These are phyloP conservation scores for Pythium aristosporum DNA, from an alignment of 352 stramenopile species.

Conservation along the genomic window DNA sequence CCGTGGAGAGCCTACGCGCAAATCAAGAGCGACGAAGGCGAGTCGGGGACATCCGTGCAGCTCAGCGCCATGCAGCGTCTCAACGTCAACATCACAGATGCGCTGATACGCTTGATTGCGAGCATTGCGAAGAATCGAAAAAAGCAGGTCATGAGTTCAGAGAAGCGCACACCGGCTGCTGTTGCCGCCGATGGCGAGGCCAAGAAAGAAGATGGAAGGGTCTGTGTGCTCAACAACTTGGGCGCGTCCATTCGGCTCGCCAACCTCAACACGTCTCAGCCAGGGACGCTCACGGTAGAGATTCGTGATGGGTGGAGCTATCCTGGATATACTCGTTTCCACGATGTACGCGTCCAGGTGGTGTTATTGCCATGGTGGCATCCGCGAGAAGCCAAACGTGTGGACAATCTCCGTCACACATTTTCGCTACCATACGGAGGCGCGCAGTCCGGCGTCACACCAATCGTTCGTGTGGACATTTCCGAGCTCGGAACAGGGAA, in stretches of 20 bases:
- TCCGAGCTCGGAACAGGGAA: slow-evolving; percentile 67
- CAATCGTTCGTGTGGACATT: slow-evolving; percentile 80
- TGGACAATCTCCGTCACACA: slow-evolving; percentile 79
- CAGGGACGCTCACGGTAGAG: slow-evolving; percentile 77
- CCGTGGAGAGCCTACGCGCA: slow-evolving; percentile 79
- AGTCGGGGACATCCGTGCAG: slow-evolving; percentile 62
- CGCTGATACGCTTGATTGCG: slow-evolving; percentile 73
- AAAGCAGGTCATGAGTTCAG: slow-evolving; percentile 70
- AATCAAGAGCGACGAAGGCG: slow-evolving; percentile 49
- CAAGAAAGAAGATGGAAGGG: slow-evolving; percentile 81
- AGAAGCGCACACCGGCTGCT: slow-evolving; percentile 72
- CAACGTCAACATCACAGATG: slow-evolving; percentile 87
- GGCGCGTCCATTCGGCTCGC: slow-evolving; percentile 85
- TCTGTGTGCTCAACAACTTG: slow-evolving; percentile 88
- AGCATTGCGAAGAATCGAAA: slow-evolving; percentile 76
- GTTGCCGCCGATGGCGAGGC: slow-evolving; percentile 78
- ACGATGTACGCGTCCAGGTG: slow-evolving; percentile 82
- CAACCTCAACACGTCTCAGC: slow-evolving; percentile 85
- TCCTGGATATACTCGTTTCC: slow-evolving; percentile 78
- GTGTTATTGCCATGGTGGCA: slow-evolving; percentile 87
- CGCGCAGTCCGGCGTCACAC: slow-evolving; percentile 83
- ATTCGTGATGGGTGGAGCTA: slow-evolving; percentile 85
- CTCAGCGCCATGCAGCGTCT: slow-evolving; percentile 82
- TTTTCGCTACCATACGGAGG: slow-evolving; percentile 83
- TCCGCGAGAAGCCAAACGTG: slow-evolving; percentile 60